phyloP scores from a whole-genome alignment of 2,329 filamentous ascomycete species.

The Tympanopsis confertula region DNA sequence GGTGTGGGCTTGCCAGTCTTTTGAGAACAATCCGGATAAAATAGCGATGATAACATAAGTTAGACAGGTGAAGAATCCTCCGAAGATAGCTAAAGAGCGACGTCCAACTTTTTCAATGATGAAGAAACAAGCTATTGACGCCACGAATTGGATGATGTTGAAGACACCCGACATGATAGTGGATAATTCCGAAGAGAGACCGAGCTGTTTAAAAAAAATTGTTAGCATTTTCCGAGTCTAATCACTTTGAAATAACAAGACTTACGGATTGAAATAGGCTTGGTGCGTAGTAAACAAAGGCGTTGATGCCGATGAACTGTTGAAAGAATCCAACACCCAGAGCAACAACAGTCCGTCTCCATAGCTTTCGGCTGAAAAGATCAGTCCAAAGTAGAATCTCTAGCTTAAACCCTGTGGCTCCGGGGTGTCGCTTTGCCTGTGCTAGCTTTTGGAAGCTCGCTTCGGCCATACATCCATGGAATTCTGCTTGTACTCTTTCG shows the following conservation, averaged over 20 bases:
- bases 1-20: conserved; percentile 31
- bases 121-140: conserved; percentile 32
- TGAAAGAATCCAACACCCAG: conserved; percentile 29
- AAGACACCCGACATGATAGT: conserved; percentile 23
- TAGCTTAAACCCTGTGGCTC: conserved; percentile 20
- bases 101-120: conserved; percentile 33
- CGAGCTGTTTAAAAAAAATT: background rate
- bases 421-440: conserved; percentile 21
- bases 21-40: conserved; percentile 33
- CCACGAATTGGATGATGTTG: conserved; percentile 30
- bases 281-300: conserved; percentile 33
- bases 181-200: conserved; percentile 9
- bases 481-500: conserved; percentile 29
- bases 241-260: conserved; percentile 3
- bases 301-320: conserved; percentile 28
- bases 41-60: conserved; percentile 39
- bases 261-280: conserved; percentile 28
- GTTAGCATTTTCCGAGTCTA: background rate
- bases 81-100: conserved; percentile 27
- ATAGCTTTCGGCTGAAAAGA: conserved; percentile 30
- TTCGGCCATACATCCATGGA: conserved; percentile 35
- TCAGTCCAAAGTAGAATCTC: conserved; percentile 32
- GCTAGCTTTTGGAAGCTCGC: conserved; percentile 30
- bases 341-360: conserved; percentile 26
- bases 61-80: conserved; percentile 34